Base-by-base conservation (phyloP, 1,284 basidiomycete genomes). In the Sporisorium exsertum region DNA sequence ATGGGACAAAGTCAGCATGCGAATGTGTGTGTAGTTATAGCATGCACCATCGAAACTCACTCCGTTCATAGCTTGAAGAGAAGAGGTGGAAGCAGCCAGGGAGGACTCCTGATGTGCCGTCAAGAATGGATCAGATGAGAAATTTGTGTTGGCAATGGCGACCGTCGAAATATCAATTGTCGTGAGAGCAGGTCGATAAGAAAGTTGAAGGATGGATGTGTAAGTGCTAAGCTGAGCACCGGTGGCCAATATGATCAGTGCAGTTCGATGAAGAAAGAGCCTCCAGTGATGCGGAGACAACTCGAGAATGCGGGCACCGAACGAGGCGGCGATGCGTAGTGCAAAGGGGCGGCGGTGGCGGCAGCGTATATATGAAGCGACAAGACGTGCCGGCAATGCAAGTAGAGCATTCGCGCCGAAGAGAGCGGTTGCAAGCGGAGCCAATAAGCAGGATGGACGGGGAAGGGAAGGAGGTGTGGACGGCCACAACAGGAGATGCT, bases 11-110 rank as follows among this genome's bases (percentile, higher is more conserved):
- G 27, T 50, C 47, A 56, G 54, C 22, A 40, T 27, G 12, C 32
- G 24, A 2, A 47, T 47, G 33, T 16, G 20, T 9, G n/a, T 16
- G 10, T 20, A 2, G 29, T 35, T 18, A 0, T 18, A 27, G 20
- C 12, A 20, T 10, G 46, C 16, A 13, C 8, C 15, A 18, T 9
- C 5, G n/a, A 24, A 13, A 63, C 69, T 62, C 63, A 72, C 69
- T 24, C 63, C 59, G 57, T 66, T 63, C 69, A 72, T 72, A 35
- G 59, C 53, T 62, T 49, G 35, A 33, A 72, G 69, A 24, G 69
- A 72, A 26, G 69, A 72, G 22, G 59, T 72, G 29, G 64, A 66
- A 6, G 63, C 59, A 7, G 63, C 59, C 55, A 63, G 47, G 24
- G 64, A 47, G n/a, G 54, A 45, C 37, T 61, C 58, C 63, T 71